Conservation (phyloP, 257 asterid species). For the Ocimum tenuiflorum region DNA sequence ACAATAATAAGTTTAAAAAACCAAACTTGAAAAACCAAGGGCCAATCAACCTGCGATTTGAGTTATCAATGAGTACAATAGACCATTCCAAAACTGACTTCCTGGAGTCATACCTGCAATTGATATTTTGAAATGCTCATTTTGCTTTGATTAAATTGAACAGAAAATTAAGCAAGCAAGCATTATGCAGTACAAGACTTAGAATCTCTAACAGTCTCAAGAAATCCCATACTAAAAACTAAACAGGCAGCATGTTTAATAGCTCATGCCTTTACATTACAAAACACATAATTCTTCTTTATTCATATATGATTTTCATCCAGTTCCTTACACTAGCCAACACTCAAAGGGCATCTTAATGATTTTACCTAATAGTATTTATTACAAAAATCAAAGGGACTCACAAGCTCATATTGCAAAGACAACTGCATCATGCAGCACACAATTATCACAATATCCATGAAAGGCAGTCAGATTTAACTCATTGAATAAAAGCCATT, state of each 20-base stretch:
- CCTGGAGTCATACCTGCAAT: slow-evolving; percentile 71
- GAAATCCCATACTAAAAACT: not conserved
- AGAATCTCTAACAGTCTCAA: not conserved
- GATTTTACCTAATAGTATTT: not conserved
- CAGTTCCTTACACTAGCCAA: not conserved
- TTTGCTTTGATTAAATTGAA: not conserved
- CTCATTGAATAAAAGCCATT: not conserved
- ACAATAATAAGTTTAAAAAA: not conserved
- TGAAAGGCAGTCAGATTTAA: not conserved
- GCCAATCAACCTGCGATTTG: slow-evolving; percentile 78
- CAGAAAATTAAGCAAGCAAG: not conserved
- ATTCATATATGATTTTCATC: not conserved
- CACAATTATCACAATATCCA: not conserved
- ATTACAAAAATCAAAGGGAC: slow-evolving; percentile 1
- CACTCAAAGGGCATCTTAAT: not conserved
- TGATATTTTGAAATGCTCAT: slow-evolving; percentile 8
- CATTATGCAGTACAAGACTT: not conserved
- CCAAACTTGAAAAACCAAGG: not conserved
- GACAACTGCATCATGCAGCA: not conserved
- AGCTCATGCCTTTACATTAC: not conserved
- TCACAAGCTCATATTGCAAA: not conserved
- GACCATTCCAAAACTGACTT: slow-evolving; percentile 88
- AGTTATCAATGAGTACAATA: slow-evolving; percentile 71
- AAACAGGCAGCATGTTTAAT: not conserved
- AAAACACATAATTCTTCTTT: not conserved